Evolutionary conservation across 2,329 filamentous ascomycete species (phyloP).

Genomic region (Fusarium albosuccineum): DNA sequence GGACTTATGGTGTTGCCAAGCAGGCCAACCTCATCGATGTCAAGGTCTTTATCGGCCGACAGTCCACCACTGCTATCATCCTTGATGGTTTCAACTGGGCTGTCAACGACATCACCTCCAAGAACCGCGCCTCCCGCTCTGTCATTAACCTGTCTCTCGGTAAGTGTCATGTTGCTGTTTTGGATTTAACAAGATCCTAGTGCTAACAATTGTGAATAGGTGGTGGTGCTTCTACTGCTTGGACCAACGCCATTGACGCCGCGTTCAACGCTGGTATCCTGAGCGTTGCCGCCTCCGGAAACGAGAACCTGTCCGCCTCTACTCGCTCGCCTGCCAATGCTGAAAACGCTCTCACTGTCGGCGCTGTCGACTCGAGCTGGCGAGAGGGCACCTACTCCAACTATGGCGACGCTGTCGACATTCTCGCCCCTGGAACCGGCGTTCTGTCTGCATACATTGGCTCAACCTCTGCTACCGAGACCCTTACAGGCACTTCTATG

Average conservation of each 20-base stretch:
- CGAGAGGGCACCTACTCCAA: slow-evolving; percentile 58
- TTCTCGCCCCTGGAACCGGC: slow-evolving; percentile 59
- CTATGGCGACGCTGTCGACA: slow-evolving; percentile 58
- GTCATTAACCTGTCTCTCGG: slow-evolving; percentile 62
- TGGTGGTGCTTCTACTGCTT: slow-evolving; percentile 20
- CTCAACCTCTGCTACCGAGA: slow-evolving; percentile 53
- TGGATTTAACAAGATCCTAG: not conserved
- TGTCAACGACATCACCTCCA: slow-evolving; percentile 49
- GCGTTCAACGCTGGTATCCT: slow-evolving; percentile 48
- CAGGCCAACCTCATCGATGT: slow-evolving; percentile 56
- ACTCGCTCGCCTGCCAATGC: slow-evolving; percentile 42
- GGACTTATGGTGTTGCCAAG: slow-evolving; percentile 53
- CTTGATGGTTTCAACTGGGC: slow-evolving; percentile 54
- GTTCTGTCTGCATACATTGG: slow-evolving; percentile 53
- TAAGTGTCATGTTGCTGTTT: not conserved
- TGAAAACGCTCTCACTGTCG: slow-evolving; percentile 45
- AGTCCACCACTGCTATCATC: slow-evolving; percentile 40
- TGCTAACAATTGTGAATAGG: not conserved
- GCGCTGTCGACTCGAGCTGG: slow-evolving; percentile 50
- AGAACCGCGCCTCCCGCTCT: slow-evolving; percentile 46
- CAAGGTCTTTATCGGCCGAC: slow-evolving; percentile 54
- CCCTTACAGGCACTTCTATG: slow-evolving; percentile 66
- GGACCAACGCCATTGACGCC: slow-evolving; percentile 37
- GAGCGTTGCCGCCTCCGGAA: slow-evolving; percentile 54
- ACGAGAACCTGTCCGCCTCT: slow-evolving; percentile 25